These are phyloP conservation scores for Pseudoperonospora humuli DNA, from an alignment of 352 stramenopile genomes.

Conservation along the genomic window DNA sequence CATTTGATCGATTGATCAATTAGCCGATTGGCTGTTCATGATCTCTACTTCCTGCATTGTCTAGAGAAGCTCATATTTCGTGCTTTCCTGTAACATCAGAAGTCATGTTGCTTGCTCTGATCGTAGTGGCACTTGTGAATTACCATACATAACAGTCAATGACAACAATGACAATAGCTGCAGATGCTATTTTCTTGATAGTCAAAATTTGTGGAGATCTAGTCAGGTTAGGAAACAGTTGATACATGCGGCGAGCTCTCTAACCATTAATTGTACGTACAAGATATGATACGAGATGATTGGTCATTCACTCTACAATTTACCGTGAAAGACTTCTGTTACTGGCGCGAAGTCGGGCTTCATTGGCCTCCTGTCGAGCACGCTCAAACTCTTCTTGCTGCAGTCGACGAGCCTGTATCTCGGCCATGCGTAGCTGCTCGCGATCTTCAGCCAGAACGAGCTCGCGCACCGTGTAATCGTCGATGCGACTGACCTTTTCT, in stretches of 20 bases:
- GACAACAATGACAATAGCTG: no score
- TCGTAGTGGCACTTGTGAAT: slow-evolving; percentile 22
- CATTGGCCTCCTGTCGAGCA: slow-evolving; percentile 23
- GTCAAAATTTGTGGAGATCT: neutral
- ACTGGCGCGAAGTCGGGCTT: slow-evolving; percentile 20
- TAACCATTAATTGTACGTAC: slow-evolving; percentile 10
- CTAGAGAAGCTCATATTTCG: slow-evolving; percentile 34
- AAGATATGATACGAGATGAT: slow-evolving; percentile 7
- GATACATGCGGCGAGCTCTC: neutral
- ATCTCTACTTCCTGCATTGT: slow-evolving; percentile 25
- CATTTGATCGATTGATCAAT: neutral
- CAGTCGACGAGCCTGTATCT: slow-evolving; percentile 46
- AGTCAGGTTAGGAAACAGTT: neutral
- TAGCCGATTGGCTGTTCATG: neutral
- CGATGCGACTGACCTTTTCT: slow-evolving; percentile 66
- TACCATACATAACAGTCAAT: no score
- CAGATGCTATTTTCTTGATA: neutral
- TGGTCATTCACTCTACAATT: neutral
- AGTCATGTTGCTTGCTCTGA: slow-evolving; percentile 15
- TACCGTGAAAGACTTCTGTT: slow-evolving; percentile 25
- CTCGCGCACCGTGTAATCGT: slow-evolving; percentile 77
- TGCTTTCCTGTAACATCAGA: slow-evolving; percentile 14
- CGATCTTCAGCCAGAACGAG: slow-evolving; percentile 70
- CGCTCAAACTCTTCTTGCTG: slow-evolving; percentile 64
- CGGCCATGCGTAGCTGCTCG: slow-evolving; percentile 60